Conservation (phyloP, 345 rosid genomes). For the Nasturtium officinale region DNA sequence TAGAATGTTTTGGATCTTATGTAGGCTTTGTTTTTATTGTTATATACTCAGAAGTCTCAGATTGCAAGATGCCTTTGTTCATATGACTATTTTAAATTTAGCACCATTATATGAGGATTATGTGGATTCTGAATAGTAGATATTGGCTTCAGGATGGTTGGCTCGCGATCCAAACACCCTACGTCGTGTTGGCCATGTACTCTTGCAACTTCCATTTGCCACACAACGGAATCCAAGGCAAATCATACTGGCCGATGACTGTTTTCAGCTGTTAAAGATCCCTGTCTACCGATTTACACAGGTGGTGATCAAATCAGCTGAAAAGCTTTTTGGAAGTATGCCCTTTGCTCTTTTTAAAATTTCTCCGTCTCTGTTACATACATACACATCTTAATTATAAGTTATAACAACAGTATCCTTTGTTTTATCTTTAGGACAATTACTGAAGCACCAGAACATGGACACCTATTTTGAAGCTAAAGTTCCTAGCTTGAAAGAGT, state of each 20-base stretch:
- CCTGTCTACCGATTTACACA: conserved; percentile 66
- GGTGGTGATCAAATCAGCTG: conserved; percentile 77
- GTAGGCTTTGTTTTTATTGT: conserved; percentile 11
- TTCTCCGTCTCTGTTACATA: conserved; percentile 12
- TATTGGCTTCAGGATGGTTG: conserved; percentile 74
- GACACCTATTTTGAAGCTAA: conserved; percentile 58
- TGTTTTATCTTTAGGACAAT: conserved; percentile 62
- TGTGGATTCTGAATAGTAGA: conserved; percentile 20
- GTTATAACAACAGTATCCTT: conserved; percentile 7
- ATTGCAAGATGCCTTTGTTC: background rate
- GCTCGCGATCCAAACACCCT: conserved; percentile 83
- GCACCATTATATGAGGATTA: background rate
- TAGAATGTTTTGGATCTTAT: conserved; percentile 15
- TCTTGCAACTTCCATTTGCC: conserved; percentile 87
- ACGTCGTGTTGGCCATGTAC: conserved; percentile 80
- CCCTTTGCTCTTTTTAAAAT: conserved; percentile 24
- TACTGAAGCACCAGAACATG: conserved; percentile 75
- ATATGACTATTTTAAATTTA: background rate
- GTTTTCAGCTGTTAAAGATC: conserved; percentile 71
- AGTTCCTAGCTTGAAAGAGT: conserved; percentile 85
- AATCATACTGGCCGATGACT: conserved; percentile 90
- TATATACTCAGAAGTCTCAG: background rate
- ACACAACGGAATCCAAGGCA: conserved; percentile 81
- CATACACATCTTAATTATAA: conserved; percentile 6
- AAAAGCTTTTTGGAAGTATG: conserved; percentile 95